These are phyloP conservation scores for Fusarium sp. DNA, from an alignment of 2,329 filamentous ascomycete genomes.

Conservation along the genomic window DNA sequence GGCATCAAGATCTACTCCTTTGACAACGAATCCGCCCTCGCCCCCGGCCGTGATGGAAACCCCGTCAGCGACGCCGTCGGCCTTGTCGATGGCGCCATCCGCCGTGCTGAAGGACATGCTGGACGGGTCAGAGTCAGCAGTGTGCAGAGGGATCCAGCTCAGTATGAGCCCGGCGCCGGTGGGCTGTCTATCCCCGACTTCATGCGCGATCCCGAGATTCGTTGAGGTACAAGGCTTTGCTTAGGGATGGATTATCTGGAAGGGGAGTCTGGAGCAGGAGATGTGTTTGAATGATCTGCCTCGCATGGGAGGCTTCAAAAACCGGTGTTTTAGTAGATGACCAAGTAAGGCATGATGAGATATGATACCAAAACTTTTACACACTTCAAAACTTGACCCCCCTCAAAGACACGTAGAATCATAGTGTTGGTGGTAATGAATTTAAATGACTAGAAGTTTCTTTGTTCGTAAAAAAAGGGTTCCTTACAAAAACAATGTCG, in stretches of 20 bases:
- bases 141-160: constrained; percentile 45
- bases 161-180: constrained; percentile 49
- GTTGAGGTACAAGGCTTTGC: constrained; percentile 40
- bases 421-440: not conserved
- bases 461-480: constrained; percentile 13
- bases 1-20: constrained; percentile 87
- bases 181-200: constrained; percentile 55
- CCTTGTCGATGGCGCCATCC: constrained; percentile 37
- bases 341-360: constrained; percentile 26
- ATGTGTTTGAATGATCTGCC: constrained; percentile 19
- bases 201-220: constrained; percentile 57
- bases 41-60: constrained; percentile 52
- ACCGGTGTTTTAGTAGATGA: constrained; percentile 9
- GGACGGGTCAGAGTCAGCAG: constrained; percentile 42
- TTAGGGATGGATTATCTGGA: not conserved
- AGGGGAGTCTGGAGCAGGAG: constrained; percentile 20
- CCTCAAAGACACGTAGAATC: not conserved
- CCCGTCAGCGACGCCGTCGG: constrained; percentile 46
- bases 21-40: constrained; percentile 60
- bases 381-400: not conserved
- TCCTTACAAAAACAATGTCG: not conserved
- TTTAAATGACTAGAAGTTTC: not conserved
- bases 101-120: constrained; percentile 5
- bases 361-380: constrained; percentile 16
- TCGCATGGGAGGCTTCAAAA: not conserved